phyloP scores from a whole-genome alignment of 2,329 filamentous ascomycete species.

The Sclerotinia spermophila region DNA sequence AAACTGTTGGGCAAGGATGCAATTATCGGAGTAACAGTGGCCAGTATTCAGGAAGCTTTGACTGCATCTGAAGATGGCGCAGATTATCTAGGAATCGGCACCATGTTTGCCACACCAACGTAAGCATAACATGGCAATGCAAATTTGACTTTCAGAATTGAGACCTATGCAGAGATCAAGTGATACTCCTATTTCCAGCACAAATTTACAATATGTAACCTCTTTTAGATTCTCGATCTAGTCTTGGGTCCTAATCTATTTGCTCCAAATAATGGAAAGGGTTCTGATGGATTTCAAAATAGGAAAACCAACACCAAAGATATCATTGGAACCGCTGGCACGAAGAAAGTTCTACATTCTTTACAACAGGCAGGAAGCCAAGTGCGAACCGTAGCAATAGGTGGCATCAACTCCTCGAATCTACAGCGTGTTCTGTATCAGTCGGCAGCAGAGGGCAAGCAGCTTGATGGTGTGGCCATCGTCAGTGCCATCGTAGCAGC shows the following conservation, averaged over 20 bases:
- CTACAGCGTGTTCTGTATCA: constrained; percentile 71
- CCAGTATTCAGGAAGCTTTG: constrained; percentile 67
- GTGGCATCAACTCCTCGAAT: constrained; percentile 78
- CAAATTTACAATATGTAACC: not conserved
- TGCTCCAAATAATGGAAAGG: not conserved
- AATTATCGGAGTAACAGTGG: constrained; percentile 88
- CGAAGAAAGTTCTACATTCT: constrained; percentile 60
- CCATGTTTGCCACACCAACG: constrained; percentile 82
- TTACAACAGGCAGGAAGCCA: constrained; percentile 44
- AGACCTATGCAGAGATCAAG: not conserved
- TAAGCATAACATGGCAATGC: constrained; percentile 37
- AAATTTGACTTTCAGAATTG: not conserved
- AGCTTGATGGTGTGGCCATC: constrained; percentile 77
- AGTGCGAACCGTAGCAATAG: constrained; percentile 75
- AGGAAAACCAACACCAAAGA: constrained; percentile 85
- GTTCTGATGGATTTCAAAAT: not conserved
- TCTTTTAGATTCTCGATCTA: not conserved
- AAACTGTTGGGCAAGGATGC: constrained; percentile 68
- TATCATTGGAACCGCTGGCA: constrained; percentile 71
- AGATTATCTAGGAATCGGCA: constrained; percentile 87
- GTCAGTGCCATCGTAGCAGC: constrained; percentile 85
- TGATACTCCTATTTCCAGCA: not conserved
- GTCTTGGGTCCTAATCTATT: not conserved
- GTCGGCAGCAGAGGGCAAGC: constrained; percentile 51
- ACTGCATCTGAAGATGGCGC: constrained; percentile 72